Percentiles rank a stretch among this genome's conserved stretches.
These are phyloP conservation scores for Aphanocladium album DNA, from an alignment of 2,329 filamentous ascomycete species.

Conservation along the genomic window DNA sequence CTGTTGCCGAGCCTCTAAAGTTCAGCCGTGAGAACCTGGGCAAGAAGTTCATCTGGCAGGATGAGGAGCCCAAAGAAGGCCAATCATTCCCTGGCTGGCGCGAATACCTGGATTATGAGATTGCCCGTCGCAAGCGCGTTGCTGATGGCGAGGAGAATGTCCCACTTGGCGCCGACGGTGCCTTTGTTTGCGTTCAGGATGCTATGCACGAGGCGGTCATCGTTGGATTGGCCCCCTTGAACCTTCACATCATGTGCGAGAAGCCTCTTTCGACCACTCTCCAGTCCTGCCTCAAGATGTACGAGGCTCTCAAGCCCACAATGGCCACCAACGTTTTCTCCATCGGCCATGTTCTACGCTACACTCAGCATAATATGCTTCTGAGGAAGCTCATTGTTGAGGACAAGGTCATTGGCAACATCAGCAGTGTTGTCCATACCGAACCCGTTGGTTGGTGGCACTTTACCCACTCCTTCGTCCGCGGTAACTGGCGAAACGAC, in stretches of 20 bases:
- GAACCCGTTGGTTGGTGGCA: constrained; percentile 98
- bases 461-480: constrained; percentile 84
- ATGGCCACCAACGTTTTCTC: constrained; percentile 59
- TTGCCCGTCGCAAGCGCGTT: constrained; percentile 49
- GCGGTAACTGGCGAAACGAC: constrained; percentile 88
- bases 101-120: constrained; percentile 71
- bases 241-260: constrained; percentile 87
- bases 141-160: constrained; percentile 42
- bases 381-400: constrained; percentile 72
- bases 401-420: constrained; percentile 73
- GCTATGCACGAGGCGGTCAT: constrained; percentile 83
- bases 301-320: constrained; percentile 45
- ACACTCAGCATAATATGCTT: constrained; percentile 87
- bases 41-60: constrained; percentile 66
- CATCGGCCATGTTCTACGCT: constrained; percentile 89
- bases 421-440: constrained; percentile 82
- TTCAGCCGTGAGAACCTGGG: constrained; percentile 74
- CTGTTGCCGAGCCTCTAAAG: constrained; percentile 73
- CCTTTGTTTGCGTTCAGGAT: constrained; percentile 68
- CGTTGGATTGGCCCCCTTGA: constrained; percentile 61
- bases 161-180: constrained; percentile 55
- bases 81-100: constrained; percentile 71
- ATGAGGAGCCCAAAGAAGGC: constrained; percentile 44
- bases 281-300: constrained; percentile 72
- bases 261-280: constrained; percentile 85